phyloP scores from a whole-genome alignment of 345 rosid genomes.

The Acer campestre region DNA sequence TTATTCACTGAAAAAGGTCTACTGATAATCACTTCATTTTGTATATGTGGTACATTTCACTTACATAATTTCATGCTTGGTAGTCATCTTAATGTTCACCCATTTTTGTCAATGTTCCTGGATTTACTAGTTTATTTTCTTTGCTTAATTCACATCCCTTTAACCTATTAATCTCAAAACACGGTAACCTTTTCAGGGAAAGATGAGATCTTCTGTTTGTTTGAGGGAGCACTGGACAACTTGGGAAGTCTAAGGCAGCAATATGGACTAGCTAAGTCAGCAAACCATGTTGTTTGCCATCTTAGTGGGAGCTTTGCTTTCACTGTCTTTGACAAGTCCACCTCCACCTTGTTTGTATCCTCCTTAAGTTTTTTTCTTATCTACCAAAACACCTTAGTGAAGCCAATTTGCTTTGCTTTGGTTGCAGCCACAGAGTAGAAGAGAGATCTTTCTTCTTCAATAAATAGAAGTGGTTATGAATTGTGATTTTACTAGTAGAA shows the following conservation, averaged over 20 bases:
- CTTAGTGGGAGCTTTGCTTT: slow-evolving; percentile 85
- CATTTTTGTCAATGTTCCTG: no score
- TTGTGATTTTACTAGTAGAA: not conserved
- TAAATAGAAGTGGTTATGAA: slow-evolving; percentile 8
- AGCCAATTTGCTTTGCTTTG: not conserved
- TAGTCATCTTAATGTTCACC: no score
- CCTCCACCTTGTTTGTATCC: slow-evolving; percentile 86
- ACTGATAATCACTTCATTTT: no score
- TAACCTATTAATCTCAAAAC: no score
- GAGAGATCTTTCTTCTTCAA: not conserved
- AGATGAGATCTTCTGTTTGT: slow-evolving; percentile 93
- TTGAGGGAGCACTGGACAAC: slow-evolving; percentile 93
- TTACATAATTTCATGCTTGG: no score
- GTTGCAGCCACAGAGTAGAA: slow-evolving; percentile 57
- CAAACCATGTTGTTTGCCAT: no score
- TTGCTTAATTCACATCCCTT: no score
- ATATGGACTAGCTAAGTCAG: slow-evolving; percentile 81
- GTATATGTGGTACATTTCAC: no score
- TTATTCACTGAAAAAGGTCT: no score
- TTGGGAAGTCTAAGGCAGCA: slow-evolving; percentile 91
- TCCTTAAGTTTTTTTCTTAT: slow-evolving; percentile 36
- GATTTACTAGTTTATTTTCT: no score
- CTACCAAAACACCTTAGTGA: slow-evolving; percentile 42
- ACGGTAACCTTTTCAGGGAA: slow-evolving; percentile 21
- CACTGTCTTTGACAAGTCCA: slow-evolving; percentile 83